Conservation (phyloP, 768 basidiomycete species). For the Podaxis sp. region DNA sequence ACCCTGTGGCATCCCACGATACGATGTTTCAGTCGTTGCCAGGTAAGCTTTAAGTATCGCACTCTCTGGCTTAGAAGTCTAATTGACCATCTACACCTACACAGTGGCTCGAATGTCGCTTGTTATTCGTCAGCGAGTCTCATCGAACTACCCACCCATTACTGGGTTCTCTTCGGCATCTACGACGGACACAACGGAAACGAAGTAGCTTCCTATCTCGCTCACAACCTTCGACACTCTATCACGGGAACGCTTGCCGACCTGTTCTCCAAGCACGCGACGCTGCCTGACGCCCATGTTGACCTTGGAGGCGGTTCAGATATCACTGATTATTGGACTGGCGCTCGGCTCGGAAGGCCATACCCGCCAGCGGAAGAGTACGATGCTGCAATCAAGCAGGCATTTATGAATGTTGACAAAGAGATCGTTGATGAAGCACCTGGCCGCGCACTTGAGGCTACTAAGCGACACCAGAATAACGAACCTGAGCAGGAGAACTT, state of each 20-base stretch:
- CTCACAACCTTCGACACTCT: constrained; percentile 28
- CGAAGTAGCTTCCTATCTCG: constrained; percentile 32
- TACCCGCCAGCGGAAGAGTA: constrained; percentile 30
- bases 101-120: not conserved
- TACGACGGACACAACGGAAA: constrained; percentile 33
- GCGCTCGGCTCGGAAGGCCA: constrained; percentile 15
- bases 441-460: constrained; percentile 23
- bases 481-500: constrained; percentile 3
- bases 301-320: constrained; percentile 15
- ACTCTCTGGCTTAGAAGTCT: not conserved
- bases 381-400: constrained; percentile 33
- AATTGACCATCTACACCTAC: not conserved
- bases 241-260: constrained; percentile 26
- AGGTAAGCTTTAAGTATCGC: not conserved
- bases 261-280: constrained; percentile 22
- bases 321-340: constrained; percentile 2
- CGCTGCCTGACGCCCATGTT: constrained; percentile 15
- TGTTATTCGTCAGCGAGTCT: constrained; percentile 12
- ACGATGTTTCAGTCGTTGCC: not conserved
- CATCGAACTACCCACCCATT: constrained; percentile 19
- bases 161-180: constrained; percentile 27
- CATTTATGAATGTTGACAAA: constrained; percentile 41
- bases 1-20: constrained; percentile 8
- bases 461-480: constrained; percentile 12
- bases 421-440: constrained; percentile 37